Conservation (phyloP, 1,139 yeast genomes). For the Diutina neorugosa region DNA sequence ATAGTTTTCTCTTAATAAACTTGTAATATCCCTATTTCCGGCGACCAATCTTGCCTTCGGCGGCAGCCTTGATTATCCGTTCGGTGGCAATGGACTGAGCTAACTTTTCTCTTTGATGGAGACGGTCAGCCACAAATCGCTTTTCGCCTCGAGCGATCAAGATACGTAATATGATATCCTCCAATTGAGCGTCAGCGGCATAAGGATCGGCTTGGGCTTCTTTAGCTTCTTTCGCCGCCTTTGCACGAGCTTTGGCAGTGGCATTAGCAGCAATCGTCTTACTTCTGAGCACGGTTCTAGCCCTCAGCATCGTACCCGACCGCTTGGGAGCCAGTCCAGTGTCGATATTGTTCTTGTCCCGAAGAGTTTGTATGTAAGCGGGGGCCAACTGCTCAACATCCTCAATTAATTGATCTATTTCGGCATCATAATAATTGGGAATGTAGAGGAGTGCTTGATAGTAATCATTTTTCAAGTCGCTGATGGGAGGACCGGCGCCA, state of each 20-base stretch:
- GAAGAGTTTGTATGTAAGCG: slow-evolving; percentile 34
- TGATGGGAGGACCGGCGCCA: slow-evolving; percentile 73
- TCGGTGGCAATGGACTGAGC: slow-evolving; percentile 59
- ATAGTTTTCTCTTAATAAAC: no score
- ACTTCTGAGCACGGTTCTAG: slow-evolving; percentile 18
- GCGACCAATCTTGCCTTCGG: slow-evolving; percentile 18
- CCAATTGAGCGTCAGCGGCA: slow-evolving; percentile 45
- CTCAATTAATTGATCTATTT: slow-evolving; percentile 34
- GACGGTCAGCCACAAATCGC: slow-evolving; percentile 37
- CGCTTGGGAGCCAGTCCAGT: not conserved
- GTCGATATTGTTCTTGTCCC: slow-evolving; percentile 27
- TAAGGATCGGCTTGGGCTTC: slow-evolving; percentile 44
- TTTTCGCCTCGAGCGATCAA: slow-evolving; percentile 33
- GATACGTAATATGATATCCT: slow-evolving; percentile 56
- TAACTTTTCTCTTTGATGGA: slow-evolving; percentile 50
- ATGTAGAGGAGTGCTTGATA: slow-evolving; percentile 55
- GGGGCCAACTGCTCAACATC: slow-evolving; percentile 53
- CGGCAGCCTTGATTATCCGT: slow-evolving; percentile 34
- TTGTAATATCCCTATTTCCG: not conserved
- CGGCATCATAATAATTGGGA: slow-evolving; percentile 56
- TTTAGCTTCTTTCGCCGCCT: slow-evolving; percentile 37
- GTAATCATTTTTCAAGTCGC: slow-evolving; percentile 47
- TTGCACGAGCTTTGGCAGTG: slow-evolving; percentile 45
- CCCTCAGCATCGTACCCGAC: not conserved
- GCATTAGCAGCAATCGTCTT: slow-evolving; percentile 68